phyloP scores from a whole-genome alignment of 345 rosid species.

The Gossypium bickii region DNA sequence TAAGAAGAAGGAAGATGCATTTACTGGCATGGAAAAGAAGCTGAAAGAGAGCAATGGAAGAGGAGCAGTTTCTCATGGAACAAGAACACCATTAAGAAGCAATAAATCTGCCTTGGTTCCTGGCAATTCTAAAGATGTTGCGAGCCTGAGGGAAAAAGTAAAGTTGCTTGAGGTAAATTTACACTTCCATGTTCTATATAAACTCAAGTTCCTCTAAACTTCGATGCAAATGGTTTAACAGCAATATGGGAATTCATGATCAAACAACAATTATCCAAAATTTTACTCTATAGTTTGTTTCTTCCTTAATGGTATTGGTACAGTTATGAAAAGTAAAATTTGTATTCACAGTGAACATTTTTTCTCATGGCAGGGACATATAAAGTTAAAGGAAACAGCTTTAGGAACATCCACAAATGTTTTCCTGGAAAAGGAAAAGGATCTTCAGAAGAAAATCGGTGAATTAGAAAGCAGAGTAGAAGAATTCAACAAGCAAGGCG shows the following conservation, averaged over 20 bases:
- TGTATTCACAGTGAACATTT: not conserved
- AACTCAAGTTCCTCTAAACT: not conserved
- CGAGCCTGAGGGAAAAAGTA: slow-evolving; percentile 54
- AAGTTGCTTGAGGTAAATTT: slow-evolving; percentile 60
- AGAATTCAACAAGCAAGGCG: slow-evolving; percentile 33
- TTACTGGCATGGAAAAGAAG: slow-evolving; percentile 48
- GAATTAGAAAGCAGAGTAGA: slow-evolving; percentile 55
- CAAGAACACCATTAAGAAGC: slow-evolving; percentile 38
- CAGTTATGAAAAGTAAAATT: not conserved
- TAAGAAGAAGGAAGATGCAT: slow-evolving; percentile 58
- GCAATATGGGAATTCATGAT: not conserved
- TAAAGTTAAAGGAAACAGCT: slow-evolving; percentile 55
- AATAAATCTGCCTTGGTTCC: slow-evolving; percentile 38
- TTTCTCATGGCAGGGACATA: slow-evolving; percentile 51
- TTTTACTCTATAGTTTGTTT: not conserved
- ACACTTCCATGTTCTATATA: not conserved
- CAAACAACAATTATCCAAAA: not conserved
- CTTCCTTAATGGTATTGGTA: not conserved
- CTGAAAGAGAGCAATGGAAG: slow-evolving; percentile 44
- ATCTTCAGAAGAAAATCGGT: slow-evolving; percentile 43
- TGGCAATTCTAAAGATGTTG: slow-evolving; percentile 46
- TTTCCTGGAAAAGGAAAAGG: slow-evolving; percentile 57
- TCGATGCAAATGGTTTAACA: not conserved
- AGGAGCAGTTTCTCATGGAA: slow-evolving; percentile 30
- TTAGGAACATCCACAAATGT: slow-evolving; percentile 48